Base-by-base conservation (phyloP, 257 asterid species). In the Solanum virginianum region DNA sequence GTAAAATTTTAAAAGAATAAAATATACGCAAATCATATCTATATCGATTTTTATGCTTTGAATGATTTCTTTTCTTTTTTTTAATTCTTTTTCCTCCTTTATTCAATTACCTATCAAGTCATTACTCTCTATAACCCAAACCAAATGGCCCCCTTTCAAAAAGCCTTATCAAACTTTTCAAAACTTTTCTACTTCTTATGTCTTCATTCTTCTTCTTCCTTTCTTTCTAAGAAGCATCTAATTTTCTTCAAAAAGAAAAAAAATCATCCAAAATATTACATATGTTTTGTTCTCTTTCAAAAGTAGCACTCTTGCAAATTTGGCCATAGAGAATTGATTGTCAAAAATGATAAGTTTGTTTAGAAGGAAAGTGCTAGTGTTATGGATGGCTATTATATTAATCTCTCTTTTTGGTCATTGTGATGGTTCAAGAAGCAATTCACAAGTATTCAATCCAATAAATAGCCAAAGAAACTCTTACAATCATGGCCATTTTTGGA, bases 71-170 rank as follows among this genome's bases (percentile, higher is more conserved):
- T 63, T 0, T 6, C n/a, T 53, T 7, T 55, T 29, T 32, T 32
- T 32, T 32, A 32, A 32, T 24, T 2, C 5, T 15, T 49, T 74
- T 75, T 51, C 8, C 57, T 1, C 81, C 47, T 79, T 79, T 79
- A 53, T 79, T 79, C 49, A 79, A 53, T 79, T 79, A n/a, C 18
- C 82, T 79, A 29, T 79, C 57, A 80, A 68, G 62, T 75, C 82
- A 49, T 7, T 24, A 41, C 65, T 85, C 88, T 82, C 90, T 77
- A 81, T 49, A 66, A 75, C 74, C 72, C 75, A 84, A 84, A 49
- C 88, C 87, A 83, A 81, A 80, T 80, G 83, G 92, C 90, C 93
- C 87, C 87, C 22, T 90, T 90, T 89, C 90, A 90, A 90, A 89
- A 81, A 85, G 65, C 65, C 85, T 79, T 86, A 59, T 53, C 84